Base-by-base conservation (phyloP, 1,284 basidiomycete genomes). In the Pascua sp. region DNA sequence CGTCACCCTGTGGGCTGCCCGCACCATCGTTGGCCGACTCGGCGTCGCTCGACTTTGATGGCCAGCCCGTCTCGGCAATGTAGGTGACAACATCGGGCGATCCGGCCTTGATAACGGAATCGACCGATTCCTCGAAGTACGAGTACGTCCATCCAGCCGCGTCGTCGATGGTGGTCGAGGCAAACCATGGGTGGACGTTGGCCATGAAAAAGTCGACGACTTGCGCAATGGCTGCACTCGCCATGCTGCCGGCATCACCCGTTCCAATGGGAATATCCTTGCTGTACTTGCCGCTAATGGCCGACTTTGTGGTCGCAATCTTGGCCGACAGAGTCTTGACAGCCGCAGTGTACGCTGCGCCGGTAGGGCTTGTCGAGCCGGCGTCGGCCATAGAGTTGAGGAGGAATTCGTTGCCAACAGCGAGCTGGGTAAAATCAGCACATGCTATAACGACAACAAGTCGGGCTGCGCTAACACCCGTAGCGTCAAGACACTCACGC, bases 61-160 rank as follows among this genome's bases (percentile, higher is more conserved):
- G 93, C 93, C 93, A 96, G 42, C 93, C 93, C 18, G 91, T 92
- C 80, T 95, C 91, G 11, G 91, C 91, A 63, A 94, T 91, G 77
- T 85, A 91, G 81, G 87, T 86, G 55, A 79, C 76, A 5, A 32
- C 24, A 32, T 32, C 7, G 24, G 24, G 4, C 4, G 3, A 4
- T 32, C 24, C 24, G 4, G 3, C 7, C 24, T 32, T 32, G 24
- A 32, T 32, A 32, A 32, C 77, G 9, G 89, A 82, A 70, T 89
- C 84, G 42, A 79, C 83, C 42, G n/a, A n/a, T n/a, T 79, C 68
- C 51, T 82, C 66, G 24, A 84, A 86, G 77, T 84, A 88, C 15
- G 81, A 68, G 59, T 73, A 78, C 0, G 85, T 85, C 86, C 86
- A 89, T 0, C 64, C 80, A 0, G 91, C 87, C 1, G 90, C 89